These are phyloP conservation scores for Solanum dulcamara DNA, from an alignment of 257 asterid species.

Conservation along the genomic window DNA sequence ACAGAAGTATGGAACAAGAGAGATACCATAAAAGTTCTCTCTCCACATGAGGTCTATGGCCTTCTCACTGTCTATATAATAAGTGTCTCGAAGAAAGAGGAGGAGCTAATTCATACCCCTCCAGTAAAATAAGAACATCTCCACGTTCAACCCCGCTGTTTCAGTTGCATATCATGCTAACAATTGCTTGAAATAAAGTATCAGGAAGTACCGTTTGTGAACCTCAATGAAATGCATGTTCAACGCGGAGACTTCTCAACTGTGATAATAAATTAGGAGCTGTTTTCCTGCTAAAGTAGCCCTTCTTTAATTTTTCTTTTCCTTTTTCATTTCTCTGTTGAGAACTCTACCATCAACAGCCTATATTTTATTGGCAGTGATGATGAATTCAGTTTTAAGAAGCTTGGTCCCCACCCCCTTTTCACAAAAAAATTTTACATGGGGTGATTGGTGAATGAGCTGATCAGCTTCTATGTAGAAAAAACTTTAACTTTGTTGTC, in stretches of 20 bases:
- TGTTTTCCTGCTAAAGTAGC: not conserved
- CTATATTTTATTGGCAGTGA: too few species aligned
- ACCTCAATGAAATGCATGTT: not conserved
- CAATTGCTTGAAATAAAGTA: not conserved
- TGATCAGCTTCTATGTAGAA: too few species aligned
- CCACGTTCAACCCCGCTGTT: too few species aligned
- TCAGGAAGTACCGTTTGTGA: not conserved
- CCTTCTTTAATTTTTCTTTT: too few species aligned
- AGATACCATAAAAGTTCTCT: slow-evolving; percentile 8
- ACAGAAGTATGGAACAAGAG: not conserved
- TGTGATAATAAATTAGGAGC: not conserved
- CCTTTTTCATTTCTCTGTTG: too few species aligned
- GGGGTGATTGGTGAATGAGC: too few species aligned
- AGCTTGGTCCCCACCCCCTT: not conserved
- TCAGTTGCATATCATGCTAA: not conserved
- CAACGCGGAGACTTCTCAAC: not conserved
- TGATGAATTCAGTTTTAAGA: too few species aligned
- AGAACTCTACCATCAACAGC: too few species aligned
- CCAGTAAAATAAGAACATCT: not conserved
- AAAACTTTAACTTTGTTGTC: too few species aligned
- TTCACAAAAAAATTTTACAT: too few species aligned
- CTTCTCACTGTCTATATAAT: not conserved
- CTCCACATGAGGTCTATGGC: not conserved
- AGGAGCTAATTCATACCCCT: not conserved
- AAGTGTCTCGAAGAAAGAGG: not conserved